Evolutionary conservation across 2,329 filamentous ascomycete species (phyloP).

Genomic region (Aspergillus niger): DNA sequence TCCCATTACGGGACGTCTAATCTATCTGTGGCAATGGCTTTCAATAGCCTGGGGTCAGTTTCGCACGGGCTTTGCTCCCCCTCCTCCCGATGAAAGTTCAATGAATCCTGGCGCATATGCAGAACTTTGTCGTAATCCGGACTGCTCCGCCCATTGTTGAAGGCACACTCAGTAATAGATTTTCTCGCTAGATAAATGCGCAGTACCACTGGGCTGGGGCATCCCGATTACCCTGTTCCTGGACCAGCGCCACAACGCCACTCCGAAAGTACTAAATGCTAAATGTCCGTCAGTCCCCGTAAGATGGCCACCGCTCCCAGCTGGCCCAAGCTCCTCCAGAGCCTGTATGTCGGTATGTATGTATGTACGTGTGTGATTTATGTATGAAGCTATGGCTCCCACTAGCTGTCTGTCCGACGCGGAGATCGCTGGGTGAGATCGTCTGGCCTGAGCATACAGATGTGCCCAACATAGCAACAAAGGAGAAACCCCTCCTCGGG

Average conservation of each 20-base stretch:
- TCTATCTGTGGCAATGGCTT: slow-evolving; percentile 1
- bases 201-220: not conserved
- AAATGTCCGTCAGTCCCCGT: not conserved
- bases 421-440: not conserved
- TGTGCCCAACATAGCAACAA: not conserved
- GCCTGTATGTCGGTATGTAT: not conserved
- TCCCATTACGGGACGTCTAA: not conserved
- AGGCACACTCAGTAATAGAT: not conserved
- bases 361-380: not conserved
- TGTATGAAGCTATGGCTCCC: not conserved
- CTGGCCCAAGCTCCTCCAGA: not conserved
- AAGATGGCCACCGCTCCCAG: not conserved
- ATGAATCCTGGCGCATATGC: not conserved
- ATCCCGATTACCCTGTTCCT: not conserved
- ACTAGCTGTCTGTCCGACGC: not conserved
- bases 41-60: not conserved
- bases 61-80: not conserved
- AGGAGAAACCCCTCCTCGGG: not conserved
- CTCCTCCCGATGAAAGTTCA: not conserved
- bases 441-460: not conserved
- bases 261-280: not conserved
- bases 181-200: not conserved
- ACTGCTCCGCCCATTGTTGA: not conserved
- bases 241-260: not conserved
- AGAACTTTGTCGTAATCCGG: not conserved